Conservation (phyloP, 2,329 filamentous ascomycete genomes). For the Penicillium sp. region DNA sequence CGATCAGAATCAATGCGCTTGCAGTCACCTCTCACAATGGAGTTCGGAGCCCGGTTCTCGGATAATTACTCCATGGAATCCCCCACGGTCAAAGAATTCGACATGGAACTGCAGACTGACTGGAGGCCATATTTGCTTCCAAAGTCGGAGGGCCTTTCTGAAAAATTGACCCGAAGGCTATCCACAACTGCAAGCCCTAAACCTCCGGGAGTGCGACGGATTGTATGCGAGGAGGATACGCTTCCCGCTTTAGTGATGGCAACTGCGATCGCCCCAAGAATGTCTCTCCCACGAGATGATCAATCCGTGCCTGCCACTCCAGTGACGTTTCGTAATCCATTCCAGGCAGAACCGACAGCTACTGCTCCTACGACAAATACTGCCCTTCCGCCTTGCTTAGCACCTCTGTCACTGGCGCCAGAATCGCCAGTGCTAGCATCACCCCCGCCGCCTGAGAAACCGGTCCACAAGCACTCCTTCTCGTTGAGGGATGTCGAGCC, state of each 20-base stretch:
- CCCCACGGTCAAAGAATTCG: conserved; percentile 12
- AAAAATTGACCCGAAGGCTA: conserved; percentile 44
- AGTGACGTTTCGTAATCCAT: conserved; percentile 37
- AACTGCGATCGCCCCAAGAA: conserved; percentile 33
- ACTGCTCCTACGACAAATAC: background rate
- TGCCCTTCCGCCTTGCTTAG: conserved; percentile 2
- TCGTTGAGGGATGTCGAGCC: conserved; percentile 27
- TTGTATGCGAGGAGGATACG: conserved; percentile 47
- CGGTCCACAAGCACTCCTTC: conserved; percentile 17
- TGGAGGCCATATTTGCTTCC: conserved; percentile 46
- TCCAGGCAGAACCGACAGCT: conserved; percentile 17
- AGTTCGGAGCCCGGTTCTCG: conserved; percentile 29
- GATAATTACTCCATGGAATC: conserved; percentile 9
- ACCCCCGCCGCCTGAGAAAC: conserved; percentile 13
- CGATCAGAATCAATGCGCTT: conserved; percentile 57
- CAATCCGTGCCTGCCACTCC: conserved; percentile 23
- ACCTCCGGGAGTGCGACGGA: conserved; percentile 42
- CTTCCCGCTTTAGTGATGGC: conserved; percentile 54
- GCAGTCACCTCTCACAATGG: conserved; percentile 37
- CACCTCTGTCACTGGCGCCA: background rate
- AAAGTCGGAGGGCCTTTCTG: conserved; percentile 25
- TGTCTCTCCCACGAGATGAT: conserved; percentile 24
- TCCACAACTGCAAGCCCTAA: conserved; percentile 40
- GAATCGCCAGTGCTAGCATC: background rate
- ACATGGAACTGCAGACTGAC: conserved; percentile 17